Base-by-base conservation (phyloP, 129 eudicot genomes). In the Saussurea involucrata region DNA sequence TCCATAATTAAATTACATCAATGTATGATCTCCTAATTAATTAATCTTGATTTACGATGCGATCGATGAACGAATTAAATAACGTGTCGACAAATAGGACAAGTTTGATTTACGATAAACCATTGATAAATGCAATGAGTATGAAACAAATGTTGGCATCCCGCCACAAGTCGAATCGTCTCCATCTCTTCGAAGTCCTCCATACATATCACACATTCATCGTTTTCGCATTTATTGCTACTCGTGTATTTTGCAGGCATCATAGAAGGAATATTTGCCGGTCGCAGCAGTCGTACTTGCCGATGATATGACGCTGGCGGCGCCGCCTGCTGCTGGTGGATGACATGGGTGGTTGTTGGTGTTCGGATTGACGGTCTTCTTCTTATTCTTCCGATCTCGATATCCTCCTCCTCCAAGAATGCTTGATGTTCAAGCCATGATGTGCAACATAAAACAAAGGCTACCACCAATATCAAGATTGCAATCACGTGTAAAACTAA, bases 81-180 rank as follows among this genome's bases (percentile, higher is more conserved):
- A 24, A 24, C 17, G 7, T 24, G 17, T 64, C 69, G 36, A 27
- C 69, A 65, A 24, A 65, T 65, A 1, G 69, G 69, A 17, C 69
- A 65, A 12, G 34, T 24, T 10, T 25, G 69, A 10, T 65, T 65
- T 7, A 24, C 33, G 20, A 25, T 65, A 13, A 65, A 65, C 69
- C 69, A 65, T 10, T 27, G n/a, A 65, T 27, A 27, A 65, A 65
- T 27, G 20, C 69, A 65, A 27, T 21, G 31, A 1, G 69, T 4
- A 65, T 65, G 69, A 65, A 65, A 65, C 69, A 65, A 11, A 65
- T 65, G 69, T 10, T 25, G 31, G 9, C 69, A 65, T 31, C 31
- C 17, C 32, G 6, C 32, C 69, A 65, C n/a, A 25, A 65, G 36
- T 24, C 21, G 69, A 65, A 65, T 12, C 20, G 8, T 65, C 21